Evolutionary conservation across 805 yeast species (phyloP).

Genomic region (Pichia thaimueangensis): DNA sequence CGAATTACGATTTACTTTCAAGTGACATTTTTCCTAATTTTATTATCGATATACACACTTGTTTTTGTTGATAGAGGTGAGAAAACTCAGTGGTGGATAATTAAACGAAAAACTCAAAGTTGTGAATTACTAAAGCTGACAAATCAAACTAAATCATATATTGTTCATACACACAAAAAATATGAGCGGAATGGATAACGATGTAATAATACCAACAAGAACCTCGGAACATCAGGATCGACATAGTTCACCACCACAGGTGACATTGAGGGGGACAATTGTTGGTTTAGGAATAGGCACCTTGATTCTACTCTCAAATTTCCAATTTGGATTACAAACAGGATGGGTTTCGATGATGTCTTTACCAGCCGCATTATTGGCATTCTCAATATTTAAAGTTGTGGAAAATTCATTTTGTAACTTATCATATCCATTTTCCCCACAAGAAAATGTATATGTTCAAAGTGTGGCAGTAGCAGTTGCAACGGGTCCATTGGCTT

Average conservation of each 20-base stretch:
- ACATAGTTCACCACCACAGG: constrained; percentile 49
- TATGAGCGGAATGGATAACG: background rate
- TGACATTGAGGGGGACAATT: constrained; percentile 65
- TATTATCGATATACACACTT: too few relatives aligned
- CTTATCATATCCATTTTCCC: constrained; percentile 50
- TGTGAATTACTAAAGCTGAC: background rate
- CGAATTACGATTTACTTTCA: too few relatives aligned
- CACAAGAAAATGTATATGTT: constrained; percentile 89
- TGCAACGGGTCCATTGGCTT: constrained; percentile 95
- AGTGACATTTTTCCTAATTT: too few relatives aligned
- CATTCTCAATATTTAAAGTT: constrained; percentile 73
- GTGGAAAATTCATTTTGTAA: constrained; percentile 30
- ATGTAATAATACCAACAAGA: constrained; percentile 20
- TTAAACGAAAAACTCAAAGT: too few relatives aligned
- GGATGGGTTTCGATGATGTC: constrained; percentile 99
- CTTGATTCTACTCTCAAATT: constrained; percentile 77
- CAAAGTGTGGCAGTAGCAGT: constrained; percentile 94
- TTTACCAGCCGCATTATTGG: constrained; percentile 83
- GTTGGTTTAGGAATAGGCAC: constrained; percentile 86
- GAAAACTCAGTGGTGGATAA: too few relatives aligned
- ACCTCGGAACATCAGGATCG: too few relatives aligned
- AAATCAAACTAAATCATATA: background rate
- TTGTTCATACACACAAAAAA: background rate
- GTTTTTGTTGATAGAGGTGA: too few relatives aligned
- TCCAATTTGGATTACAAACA: constrained; percentile 93